phyloP scores from a whole-genome alignment of 306 rosid genomes.

The Cicer arietinum region DNA sequence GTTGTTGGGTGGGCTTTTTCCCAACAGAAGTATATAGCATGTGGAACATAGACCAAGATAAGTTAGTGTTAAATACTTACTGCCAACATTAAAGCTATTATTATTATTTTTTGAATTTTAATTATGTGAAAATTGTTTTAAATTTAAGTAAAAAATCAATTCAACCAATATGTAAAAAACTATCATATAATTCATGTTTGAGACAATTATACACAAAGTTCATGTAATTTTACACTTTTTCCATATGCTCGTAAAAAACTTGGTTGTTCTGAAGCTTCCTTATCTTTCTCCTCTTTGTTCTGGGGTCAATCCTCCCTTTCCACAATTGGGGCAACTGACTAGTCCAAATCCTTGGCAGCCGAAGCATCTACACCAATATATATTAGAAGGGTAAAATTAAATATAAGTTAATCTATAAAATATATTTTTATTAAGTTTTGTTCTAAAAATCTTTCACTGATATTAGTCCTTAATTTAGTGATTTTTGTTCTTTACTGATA shows the following conservation, averaged over 20 bases:
- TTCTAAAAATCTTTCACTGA: not conserved
- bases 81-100: no score
- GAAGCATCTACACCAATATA: slow-evolving; percentile 61
- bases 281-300: slow-evolving; percentile 95
- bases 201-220: no score
- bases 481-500: not conserved
- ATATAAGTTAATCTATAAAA: not conserved
- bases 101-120: no score
- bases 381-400: not conserved
- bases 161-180: no score
- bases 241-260: not conserved
- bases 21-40: no score
- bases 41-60: no score
- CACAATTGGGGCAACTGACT: slow-evolving; percentile 78
- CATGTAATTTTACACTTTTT: not conserved
- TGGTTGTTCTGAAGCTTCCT: not conserved
- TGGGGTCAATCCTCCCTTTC: slow-evolving; percentile 86
- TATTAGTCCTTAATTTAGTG: no score
- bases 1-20: no score
- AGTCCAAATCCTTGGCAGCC: slow-evolving; percentile 95
- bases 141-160: no score
- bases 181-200: no score
- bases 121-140: no score
- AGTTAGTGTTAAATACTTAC: no score
- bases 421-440: not conserved